Conservation (phyloP, 208 protist species). For the Acanthamoeba sp. region DNA sequence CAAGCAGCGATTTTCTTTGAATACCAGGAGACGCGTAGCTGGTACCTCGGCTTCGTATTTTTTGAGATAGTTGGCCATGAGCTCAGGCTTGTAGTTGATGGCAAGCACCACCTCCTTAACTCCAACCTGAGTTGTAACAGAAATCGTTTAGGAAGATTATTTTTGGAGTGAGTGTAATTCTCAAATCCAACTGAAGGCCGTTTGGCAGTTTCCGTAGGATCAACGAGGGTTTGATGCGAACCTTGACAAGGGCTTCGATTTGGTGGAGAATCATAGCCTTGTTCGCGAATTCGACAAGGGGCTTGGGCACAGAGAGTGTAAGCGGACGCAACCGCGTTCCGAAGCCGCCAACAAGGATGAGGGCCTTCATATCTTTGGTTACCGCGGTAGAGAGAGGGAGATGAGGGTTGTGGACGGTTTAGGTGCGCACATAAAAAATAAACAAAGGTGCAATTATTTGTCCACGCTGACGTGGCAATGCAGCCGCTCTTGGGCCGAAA, state of each 20-base stretch:
- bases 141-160: no score
- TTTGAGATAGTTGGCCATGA: constrained; percentile 95
- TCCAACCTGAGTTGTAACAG: no score
- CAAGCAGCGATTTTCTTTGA: background rate
- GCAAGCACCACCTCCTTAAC: constrained; percentile 97
- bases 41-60: constrained; percentile 89
- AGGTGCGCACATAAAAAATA: no score
- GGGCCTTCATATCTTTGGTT: constrained; percentile 94
- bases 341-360: constrained; percentile 97
- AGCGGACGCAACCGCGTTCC: constrained; percentile 96
- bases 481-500: no score
- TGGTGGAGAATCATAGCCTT: constrained; percentile 98
- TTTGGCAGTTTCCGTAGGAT: no score
- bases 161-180: no score
- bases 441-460: no score
- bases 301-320: constrained; percentile 97
- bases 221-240: no score
- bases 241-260: constrained; percentile 96
- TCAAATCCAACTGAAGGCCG: no score
- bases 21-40: background rate
- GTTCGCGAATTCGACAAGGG: constrained; percentile 98
- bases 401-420: no score
- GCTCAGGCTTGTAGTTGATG: constrained; percentile 96
- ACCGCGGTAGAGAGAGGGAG: no score
- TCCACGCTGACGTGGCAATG: no score